Conservation (phyloP, 257 asterid genomes). For the Ajuga chamaepitys region DNA sequence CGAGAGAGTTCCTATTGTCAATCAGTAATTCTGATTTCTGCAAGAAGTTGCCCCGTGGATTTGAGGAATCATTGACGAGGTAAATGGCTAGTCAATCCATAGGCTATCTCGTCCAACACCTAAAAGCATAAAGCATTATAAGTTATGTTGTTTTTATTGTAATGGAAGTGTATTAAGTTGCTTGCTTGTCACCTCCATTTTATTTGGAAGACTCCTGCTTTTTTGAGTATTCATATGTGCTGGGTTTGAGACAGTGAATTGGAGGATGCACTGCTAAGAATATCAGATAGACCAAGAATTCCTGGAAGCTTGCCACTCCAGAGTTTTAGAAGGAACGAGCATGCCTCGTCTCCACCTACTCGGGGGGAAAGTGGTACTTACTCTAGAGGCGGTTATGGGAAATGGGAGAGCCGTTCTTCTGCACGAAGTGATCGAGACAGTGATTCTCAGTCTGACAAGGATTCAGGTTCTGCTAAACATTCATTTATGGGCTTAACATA, state of each 20-base stretch:
- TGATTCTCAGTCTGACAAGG: slow-evolving; percentile 73
- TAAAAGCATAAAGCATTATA: neutral
- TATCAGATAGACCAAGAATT: slow-evolving; percentile 56
- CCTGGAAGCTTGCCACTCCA: slow-evolving; percentile 38
- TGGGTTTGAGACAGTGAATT: slow-evolving; percentile 49
- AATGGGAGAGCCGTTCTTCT: slow-evolving; percentile 76
- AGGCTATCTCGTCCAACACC: neutral
- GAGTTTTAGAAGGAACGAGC: slow-evolving; percentile 53
- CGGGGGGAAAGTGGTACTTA: slow-evolving; percentile 48
- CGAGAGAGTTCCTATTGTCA: slow-evolving; percentile 69
- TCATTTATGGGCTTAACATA: neutral
- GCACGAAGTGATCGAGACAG: slow-evolving; percentile 63
- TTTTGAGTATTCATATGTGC: slow-evolving; percentile 16
- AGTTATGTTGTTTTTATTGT: neutral
- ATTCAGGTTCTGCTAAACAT: slow-evolving; percentile 52
- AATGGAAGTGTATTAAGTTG: neutral
- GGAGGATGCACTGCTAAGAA: slow-evolving; percentile 40
- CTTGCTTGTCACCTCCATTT: slow-evolving; percentile 6
- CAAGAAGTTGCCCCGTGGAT: slow-evolving; percentile 66
- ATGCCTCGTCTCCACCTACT: slow-evolving; percentile 75
- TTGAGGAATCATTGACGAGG: slow-evolving; percentile 52
- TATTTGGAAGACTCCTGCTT: slow-evolving; percentile 2
- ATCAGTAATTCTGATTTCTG: slow-evolving; percentile 55
- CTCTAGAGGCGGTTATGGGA: slow-evolving; percentile 49
- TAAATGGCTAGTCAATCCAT: slow-evolving; percentile 13